Evolutionary conservation across 2,329 filamentous ascomycete species (phyloP), one percentile per base, ranked within the genome.

Genomic region (Colletotrichum trifolii): DNA sequence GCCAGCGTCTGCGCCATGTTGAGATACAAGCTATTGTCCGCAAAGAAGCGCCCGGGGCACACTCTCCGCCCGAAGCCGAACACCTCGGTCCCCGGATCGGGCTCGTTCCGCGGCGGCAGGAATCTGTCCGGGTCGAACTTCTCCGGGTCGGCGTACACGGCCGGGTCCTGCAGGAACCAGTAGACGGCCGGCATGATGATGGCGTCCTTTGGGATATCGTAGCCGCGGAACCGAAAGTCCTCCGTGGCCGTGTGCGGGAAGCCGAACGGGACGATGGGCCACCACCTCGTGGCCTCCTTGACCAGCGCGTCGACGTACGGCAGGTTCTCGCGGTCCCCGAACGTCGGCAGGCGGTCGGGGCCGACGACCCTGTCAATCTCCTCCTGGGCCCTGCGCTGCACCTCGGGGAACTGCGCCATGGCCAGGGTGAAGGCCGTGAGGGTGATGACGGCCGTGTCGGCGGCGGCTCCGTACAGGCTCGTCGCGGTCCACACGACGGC

Each of bases 121-220:
- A 71, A 79, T 0, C 78, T 71, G 1, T 74, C 73, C 0, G 77
- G 78, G 34, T 76, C 68, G 25, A 80, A 80, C 2, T 33, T 12
- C 5, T 64, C 66, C 0, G 77, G 77, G 9, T 76, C 54, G 0
- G 85, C 81, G 73, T 93, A 92, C 2, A 86, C 87, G 40, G 89
- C 86, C 2, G 87, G 85, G 70, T 93, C 90, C 74, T 92, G 90
- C 33, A 89, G 84, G 13, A 78, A 71, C 69, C 69, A 75, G 8
- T 70, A 74, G 0, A 64, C 54, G 1, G 72, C 49, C 1, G 76
- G 74, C 42, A 75, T 9, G 13, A 68, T 15, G 12, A 62, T 42
- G 9, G 58, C 54, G 36, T 40, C 53, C 38, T 62, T 63, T 3
- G 62, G 62, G 13, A 68, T 62, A 9, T 13, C 40, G 10, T 68